Evolutionary conservation across 345 rosid genomes (phyloP).

Genomic region (Linum usitatissimum): DNA sequence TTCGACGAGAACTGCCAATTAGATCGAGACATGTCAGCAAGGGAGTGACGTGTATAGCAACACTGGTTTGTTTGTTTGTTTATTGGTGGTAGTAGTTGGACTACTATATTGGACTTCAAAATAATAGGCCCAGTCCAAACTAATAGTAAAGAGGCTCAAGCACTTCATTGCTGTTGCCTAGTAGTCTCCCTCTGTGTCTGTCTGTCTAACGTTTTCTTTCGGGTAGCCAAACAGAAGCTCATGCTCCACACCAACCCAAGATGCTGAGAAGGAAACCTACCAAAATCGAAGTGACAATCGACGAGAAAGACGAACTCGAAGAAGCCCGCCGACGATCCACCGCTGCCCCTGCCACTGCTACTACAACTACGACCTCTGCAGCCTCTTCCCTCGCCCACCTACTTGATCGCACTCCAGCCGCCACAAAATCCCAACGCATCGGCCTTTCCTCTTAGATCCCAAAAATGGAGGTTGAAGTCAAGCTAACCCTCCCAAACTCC

Average conservation of each 20-base stretch:
- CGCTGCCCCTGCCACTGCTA: conserved; percentile 14
- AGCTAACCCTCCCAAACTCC: conserved; percentile 47
- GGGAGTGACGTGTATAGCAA: no score
- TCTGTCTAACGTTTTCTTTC: not conserved
- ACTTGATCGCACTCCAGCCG: conserved; percentile 40
- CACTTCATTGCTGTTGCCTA: no score
- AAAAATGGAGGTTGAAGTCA: conserved; percentile 76
- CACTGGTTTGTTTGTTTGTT: no score
- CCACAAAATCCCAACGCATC: conserved; percentile 53
- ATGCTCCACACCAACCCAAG: conserved; percentile 2
- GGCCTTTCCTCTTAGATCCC: conserved; percentile 37
- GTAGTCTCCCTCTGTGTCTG: no score
- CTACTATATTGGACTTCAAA: no score
- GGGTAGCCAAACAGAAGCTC: conserved; percentile 1
- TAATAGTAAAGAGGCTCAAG: no score
- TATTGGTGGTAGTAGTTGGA: no score
- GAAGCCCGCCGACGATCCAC: conserved; percentile 46
- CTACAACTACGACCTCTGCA: conserved; percentile 20
- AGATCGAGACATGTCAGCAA: no score
- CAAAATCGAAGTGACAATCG: conserved; percentile 69
- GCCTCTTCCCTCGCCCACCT: conserved; percentile 42
- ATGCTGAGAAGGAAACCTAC: conserved; percentile 85
- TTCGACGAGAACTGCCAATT: no score
- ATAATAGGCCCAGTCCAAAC: no score
- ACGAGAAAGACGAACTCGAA: conserved; percentile 81